These are phyloP conservation scores for Linnemannia zychae DNA, from an alignment of 192 early-diverging fungal genomes.

Conservation along the genomic window DNA sequence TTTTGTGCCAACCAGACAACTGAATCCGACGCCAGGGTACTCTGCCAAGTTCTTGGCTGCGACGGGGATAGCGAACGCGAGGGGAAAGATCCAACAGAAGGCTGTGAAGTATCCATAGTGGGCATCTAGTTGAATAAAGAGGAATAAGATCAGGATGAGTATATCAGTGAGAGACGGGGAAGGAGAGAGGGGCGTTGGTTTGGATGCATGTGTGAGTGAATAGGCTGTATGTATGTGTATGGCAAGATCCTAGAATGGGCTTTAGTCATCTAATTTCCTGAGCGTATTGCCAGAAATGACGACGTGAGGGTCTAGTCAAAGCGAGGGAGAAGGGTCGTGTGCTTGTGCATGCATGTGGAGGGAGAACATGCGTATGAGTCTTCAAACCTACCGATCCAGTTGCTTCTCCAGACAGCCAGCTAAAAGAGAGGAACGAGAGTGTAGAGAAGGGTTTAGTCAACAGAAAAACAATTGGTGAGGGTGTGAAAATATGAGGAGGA, in stretches of 20 bases:
- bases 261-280: constrained; percentile 3
- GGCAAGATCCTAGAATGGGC: no score
- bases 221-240: no score
- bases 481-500: background rate
- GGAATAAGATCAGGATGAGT: background rate
- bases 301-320: background rate
- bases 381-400: constrained; percentile 30
- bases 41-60: constrained; percentile 42
- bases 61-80: constrained; percentile 48
- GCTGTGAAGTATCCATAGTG: constrained; percentile 36
- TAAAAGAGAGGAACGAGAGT: background rate
- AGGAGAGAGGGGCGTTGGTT: no score
- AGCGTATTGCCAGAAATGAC: background rate
- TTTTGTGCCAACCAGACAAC: constrained; percentile 36
- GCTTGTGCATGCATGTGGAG: background rate
- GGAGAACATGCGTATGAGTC: background rate
- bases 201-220: no score
- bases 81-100: constrained; percentile 40
- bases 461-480: background rate
- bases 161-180: no score
- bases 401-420: constrained; percentile 40
- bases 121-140: constrained; percentile 8
- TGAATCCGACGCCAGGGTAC: constrained; percentile 52
- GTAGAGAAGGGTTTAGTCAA: background rate
- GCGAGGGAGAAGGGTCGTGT: background rate